These are phyloP conservation scores for Tetrahymena thermophila DNA, from an alignment of 73 alveolate species.

Conservation along the genomic window DNA sequence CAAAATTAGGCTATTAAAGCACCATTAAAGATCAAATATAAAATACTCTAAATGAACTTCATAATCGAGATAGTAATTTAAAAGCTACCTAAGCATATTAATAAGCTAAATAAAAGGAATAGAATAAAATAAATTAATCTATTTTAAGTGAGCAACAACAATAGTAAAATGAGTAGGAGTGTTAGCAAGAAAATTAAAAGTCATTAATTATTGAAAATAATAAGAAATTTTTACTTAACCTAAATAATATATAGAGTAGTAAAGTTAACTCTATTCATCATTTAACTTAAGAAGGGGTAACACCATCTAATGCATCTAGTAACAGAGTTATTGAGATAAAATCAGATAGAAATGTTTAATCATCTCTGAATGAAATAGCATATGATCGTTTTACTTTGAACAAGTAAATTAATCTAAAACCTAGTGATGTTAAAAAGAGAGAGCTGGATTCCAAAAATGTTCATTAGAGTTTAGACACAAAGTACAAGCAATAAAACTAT, in stretches of 20 bases:
- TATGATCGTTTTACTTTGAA: neutral
- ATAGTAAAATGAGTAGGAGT: neutral
- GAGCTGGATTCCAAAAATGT: neutral
- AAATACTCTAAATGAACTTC: neutral
- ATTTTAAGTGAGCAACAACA: neutral
- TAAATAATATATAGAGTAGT: neutral
- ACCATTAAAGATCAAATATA: neutral
- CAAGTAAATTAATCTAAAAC: neutral
- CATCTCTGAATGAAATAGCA: neutral
- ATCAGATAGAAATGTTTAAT: neutral
- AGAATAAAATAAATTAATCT: no score
- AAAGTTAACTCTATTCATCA: neutral
- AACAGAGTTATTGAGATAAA: neutral
- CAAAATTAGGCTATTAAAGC: neutral
- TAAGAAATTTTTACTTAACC: neutral
- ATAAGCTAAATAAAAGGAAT: neutral
- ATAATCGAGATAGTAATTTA: neutral
- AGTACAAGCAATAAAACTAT: neutral
- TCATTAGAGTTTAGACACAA: neutral
- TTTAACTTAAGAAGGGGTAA: neutral
- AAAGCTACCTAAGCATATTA: neutral
- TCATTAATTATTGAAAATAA: neutral
- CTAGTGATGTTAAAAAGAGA: neutral
- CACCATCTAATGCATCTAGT: neutral
- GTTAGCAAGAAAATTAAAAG: neutral